Percentiles rank a stretch among this genome's conserved stretches.
Evolutionary conservation across 1,284 basidiomycete species (phyloP).

Genomic region (Schizophyllum amplum): DNA sequence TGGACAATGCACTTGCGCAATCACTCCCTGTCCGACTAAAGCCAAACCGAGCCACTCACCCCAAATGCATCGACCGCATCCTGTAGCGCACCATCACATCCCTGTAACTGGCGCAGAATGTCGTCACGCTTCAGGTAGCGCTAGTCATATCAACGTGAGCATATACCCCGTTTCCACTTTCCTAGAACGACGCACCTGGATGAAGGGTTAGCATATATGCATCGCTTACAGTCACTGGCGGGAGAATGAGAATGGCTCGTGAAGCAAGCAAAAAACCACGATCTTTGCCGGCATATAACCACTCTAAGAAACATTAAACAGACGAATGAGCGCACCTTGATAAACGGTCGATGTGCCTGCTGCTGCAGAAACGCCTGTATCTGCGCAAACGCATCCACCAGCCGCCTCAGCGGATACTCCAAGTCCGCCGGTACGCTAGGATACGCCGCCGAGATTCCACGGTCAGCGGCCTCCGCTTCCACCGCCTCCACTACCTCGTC

Average conservation of each 20-base stretch:
- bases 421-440: slow-evolving; percentile 6
- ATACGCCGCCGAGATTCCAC: slow-evolving; percentile 12
- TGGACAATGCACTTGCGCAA: background rate
- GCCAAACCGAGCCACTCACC: slow-evolving; percentile 25
- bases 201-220: too few relatives aligned
- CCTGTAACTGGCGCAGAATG: slow-evolving; percentile 45
- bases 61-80: slow-evolving; percentile 34
- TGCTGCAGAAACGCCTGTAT: slow-evolving; percentile 49
- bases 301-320: background rate
- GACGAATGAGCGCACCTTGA: slow-evolving; percentile 35
- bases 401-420: background rate
- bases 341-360: slow-evolving; percentile 59
- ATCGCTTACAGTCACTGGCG: too few relatives aligned
- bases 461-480: slow-evolving; percentile 12
- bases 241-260: too few relatives aligned
- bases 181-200: too few relatives aligned
- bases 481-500: slow-evolving; percentile 34
- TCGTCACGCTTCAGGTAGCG: slow-evolving; percentile 71
- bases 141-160: background rate
- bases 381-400: slow-evolving; percentile 29
- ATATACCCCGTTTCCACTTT: too few relatives aligned
- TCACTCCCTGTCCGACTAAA: background rate
- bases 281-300: background rate
- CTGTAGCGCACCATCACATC: slow-evolving; percentile 43
- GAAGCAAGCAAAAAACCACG: too few relatives aligned